Percentiles rank a stretch among this genome's conserved stretches.
These are phyloP conservation scores for Toxoplasma gondii DNA, from an alignment of 169 alveolate genomes.

Conservation along the genomic window DNA sequence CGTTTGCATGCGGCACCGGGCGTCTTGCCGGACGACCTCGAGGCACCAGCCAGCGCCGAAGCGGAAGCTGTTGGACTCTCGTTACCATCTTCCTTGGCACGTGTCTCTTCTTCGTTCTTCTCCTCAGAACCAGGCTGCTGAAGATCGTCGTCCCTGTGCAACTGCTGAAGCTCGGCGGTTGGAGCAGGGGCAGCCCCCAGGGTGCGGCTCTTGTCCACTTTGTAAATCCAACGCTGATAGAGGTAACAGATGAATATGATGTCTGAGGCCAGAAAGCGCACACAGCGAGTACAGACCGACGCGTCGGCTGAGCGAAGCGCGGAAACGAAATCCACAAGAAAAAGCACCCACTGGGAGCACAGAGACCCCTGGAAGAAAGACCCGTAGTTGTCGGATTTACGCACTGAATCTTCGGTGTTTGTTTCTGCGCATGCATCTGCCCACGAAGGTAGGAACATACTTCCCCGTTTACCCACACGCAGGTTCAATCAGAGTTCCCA, in stretches of 20 bases:
- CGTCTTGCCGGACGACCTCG: background rate
- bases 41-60: background rate
- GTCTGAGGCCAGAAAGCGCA: constrained; percentile 66
- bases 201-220: constrained; percentile 65
- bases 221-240: constrained; percentile 90
- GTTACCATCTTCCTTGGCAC: background rate
- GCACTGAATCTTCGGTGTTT: background rate
- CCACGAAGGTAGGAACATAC: no score
- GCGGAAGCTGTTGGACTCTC: background rate
- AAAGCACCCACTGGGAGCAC: no score
- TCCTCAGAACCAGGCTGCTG: background rate
- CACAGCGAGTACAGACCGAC: background rate
- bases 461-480: no score
- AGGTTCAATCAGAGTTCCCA: no score
- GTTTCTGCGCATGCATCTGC: background rate
- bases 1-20: background rate
- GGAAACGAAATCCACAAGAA: background rate
- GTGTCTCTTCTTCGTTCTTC: background rate
- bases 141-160: background rate
- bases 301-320: background rate
- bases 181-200: constrained; percentile 38
- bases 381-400: background rate
- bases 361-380: background rate
- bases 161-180: background rate
- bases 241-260: constrained; percentile 91